Conservation (phyloP, 331 rosid species). For the Rosa hybrid region DNA sequence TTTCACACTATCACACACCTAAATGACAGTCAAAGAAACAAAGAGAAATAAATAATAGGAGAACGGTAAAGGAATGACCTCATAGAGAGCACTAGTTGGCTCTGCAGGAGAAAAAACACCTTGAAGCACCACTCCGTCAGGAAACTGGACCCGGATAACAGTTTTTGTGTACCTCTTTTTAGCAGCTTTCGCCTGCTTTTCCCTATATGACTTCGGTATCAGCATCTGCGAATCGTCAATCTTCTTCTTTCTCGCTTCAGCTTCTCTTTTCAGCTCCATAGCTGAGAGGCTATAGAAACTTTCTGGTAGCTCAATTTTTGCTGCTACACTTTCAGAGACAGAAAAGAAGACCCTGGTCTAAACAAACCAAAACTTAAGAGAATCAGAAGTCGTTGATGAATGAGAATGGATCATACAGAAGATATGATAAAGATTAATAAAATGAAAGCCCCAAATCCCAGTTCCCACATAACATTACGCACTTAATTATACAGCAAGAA, state of each 20-base stretch:
- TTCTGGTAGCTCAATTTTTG: constrained; percentile 83
- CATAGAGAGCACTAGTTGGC: constrained; percentile 66
- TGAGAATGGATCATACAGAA: not conserved
- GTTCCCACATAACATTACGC: not conserved
- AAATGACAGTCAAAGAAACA: not conserved
- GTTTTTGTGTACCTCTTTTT: constrained; percentile 63
- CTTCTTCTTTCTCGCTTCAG: constrained; percentile 79
- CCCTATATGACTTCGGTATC: constrained; percentile 75
- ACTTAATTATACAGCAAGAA: constrained; percentile 7
- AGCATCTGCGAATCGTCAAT: constrained; percentile 90
- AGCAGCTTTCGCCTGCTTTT: constrained; percentile 86
- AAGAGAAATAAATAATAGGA: constrained; percentile 9
- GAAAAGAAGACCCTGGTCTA: constrained; percentile 92
- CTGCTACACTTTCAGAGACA: constrained; percentile 80
- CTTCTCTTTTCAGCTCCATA: constrained; percentile 85
- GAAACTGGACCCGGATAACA: constrained; percentile 82
- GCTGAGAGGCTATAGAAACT: constrained; percentile 72
- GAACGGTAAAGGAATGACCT: constrained; percentile 53
- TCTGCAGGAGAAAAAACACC: constrained; percentile 82
- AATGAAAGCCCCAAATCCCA: not conserved
- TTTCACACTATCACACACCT: not conserved
- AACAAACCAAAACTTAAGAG: constrained; percentile 7
- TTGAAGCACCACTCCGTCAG: constrained; percentile 94
- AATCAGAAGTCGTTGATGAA: not conserved
- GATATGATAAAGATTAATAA: not conserved